Conservation (phyloP, 306 rosid species). For the Acmispon strigosus region DNA sequence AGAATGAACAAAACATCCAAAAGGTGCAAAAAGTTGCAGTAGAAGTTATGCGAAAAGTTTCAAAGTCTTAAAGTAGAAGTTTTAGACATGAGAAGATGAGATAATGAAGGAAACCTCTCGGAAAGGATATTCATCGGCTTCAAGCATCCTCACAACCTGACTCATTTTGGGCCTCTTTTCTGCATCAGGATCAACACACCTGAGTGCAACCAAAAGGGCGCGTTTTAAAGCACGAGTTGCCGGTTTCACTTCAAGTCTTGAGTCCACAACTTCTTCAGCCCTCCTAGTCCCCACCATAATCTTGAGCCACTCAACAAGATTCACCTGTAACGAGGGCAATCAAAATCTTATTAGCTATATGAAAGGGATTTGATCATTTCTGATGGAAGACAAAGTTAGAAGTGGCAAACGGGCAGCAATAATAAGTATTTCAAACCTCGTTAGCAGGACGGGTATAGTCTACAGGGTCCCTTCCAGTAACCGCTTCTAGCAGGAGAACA, state of each 20-base stretch:
- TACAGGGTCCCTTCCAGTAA: constrained; percentile 96
- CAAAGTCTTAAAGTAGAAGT: background rate
- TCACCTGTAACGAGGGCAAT: constrained; percentile 54
- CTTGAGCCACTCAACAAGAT: constrained; percentile 97
- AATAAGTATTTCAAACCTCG: constrained; percentile 44
- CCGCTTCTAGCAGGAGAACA: constrained; percentile 76
- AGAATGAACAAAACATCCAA: background rate
- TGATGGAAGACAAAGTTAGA: background rate
- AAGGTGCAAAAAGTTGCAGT: background rate
- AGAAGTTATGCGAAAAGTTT: background rate
- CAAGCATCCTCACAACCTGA: constrained; percentile 89
- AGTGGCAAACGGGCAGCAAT: background rate
- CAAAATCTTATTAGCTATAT: constrained; percentile 10
- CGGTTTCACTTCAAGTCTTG: constrained; percentile 69
- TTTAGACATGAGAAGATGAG: background rate
- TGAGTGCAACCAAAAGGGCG: constrained; percentile 73
- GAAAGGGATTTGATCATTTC: background rate
- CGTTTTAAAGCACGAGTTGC: constrained; percentile 69
- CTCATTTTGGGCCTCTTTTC: constrained; percentile 94
- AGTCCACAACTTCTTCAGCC: constrained; percentile 85
- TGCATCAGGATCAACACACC: constrained; percentile 90
- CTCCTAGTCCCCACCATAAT: constrained; percentile 92
- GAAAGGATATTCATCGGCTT: constrained; percentile 84
- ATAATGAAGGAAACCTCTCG: constrained; percentile 58
- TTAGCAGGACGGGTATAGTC: constrained; percentile 76